Evolutionary conservation across 1,284 basidiomycete species (phyloP).

Genomic region (Irpex sp.): DNA sequence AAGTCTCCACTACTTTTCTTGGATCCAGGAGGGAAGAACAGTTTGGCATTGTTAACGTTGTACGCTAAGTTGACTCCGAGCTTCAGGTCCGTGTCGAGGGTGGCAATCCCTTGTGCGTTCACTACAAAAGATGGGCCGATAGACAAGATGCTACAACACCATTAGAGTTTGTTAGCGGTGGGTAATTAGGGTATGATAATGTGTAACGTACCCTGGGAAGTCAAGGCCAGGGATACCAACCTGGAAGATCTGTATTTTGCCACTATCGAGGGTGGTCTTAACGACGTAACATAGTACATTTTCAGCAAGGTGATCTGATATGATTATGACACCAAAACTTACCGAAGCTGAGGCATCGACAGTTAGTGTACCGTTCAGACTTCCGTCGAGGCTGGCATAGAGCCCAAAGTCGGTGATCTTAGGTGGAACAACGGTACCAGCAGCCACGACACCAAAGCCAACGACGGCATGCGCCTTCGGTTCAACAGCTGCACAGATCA

Average conservation of each 20-base stretch:
- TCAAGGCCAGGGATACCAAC: conserved; percentile 37
- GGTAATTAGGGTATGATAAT: not conserved
- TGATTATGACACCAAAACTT: not conserved
- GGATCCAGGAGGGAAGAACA: conserved; percentile 40
- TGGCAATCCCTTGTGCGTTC: conserved; percentile 21
- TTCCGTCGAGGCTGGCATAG: conserved; percentile 22
- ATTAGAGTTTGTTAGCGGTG: not conserved
- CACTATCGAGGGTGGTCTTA: conserved; percentile 34
- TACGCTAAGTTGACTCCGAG: conserved; percentile 36
- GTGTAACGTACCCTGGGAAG: conserved; percentile 33
- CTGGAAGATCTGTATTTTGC: conserved; percentile 31
- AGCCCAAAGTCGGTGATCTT: conserved; percentile 30
- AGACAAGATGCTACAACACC: conserved; percentile 24
- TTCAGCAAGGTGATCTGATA: not conserved
- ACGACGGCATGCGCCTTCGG: conserved; percentile 34
- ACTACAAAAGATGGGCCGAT: conserved; percentile 34
- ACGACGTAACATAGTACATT: not conserved
- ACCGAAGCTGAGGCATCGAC: conserved; percentile 33
- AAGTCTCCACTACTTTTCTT: conserved; percentile 17
- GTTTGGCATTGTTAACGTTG: conserved; percentile 30
- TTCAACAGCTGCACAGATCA: conserved; percentile 26
- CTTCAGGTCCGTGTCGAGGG: conserved; percentile 34
- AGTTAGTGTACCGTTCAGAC: conserved; percentile 29
- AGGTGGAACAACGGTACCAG: conserved; percentile 42
- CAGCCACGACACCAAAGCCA: conserved; percentile 37